Percentiles rank a stretch among this genome's conserved stretches.
Conservation (phyloP, 306 rosid species). For the Prunus armeniaca region DNA sequence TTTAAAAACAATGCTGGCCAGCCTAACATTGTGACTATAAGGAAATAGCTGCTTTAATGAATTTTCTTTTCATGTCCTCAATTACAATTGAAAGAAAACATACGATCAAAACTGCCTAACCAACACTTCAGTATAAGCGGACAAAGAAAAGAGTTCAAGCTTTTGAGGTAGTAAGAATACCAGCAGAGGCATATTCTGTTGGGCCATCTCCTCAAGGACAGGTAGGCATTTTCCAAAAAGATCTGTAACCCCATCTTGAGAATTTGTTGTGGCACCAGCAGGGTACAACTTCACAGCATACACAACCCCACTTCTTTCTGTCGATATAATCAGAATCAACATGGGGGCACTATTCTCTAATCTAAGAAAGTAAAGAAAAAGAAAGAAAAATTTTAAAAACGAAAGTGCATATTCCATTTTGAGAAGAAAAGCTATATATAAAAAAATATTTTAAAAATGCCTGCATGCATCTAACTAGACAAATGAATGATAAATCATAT, state of each 20-base stretch:
- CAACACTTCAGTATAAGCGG: not conserved
- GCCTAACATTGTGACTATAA: not conserved
- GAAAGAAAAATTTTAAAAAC: not conserved
- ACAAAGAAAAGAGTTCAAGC: not conserved
- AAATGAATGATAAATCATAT: not conserved
- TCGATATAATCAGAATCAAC: constrained; percentile 23
- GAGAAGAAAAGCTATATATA: not conserved
- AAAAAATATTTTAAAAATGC: not conserved
- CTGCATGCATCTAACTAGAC: not conserved
- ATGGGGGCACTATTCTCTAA: not conserved
- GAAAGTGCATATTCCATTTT: not conserved
- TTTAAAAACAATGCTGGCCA: not conserved
- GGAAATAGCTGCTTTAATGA: not conserved
- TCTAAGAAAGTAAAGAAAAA: not conserved
- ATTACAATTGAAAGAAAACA: not conserved
- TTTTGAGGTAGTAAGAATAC: constrained; percentile 29
- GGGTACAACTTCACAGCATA: constrained; percentile 89
- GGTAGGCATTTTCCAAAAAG: constrained; percentile 74
- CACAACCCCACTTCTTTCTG: constrained; percentile 72
- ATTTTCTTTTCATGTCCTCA: not conserved
- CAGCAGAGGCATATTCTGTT: constrained; percentile 73
- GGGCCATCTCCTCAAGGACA: constrained; percentile 84
- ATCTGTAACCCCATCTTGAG: constrained; percentile 93
- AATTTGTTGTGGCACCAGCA: constrained; percentile 94
- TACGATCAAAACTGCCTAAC: constrained; percentile 3